Percentiles rank a stretch among this genome's conserved stretches.
These are phyloP conservation scores for Axilococcus clingmanii DNA, from an alignment of 139 green algal species.

Conservation along the genomic window DNA sequence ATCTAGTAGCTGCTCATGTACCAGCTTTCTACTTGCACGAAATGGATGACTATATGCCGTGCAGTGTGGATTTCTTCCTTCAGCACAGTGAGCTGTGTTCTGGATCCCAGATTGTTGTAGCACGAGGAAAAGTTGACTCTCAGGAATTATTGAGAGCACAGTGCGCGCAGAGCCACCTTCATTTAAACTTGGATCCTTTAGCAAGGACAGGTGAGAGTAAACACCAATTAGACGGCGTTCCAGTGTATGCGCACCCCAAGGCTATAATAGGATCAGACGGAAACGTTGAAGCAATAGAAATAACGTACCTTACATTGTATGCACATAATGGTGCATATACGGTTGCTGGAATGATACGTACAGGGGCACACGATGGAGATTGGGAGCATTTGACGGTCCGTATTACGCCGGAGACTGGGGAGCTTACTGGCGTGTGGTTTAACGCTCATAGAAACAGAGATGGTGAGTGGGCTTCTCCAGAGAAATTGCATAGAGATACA, in stretches of 20 bases:
- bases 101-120: background rate
- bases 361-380: conserved; percentile 40
- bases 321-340: conserved; percentile 35
- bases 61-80: conserved; percentile 29
- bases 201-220: conserved; percentile 12
- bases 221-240: conserved; percentile 22
- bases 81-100: conserved; percentile 11
- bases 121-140: too few relatives aligned
- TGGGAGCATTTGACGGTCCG: conserved; percentile 40
- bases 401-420: conserved; percentile 17
- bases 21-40: conserved; percentile 24
- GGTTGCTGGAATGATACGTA: conserved; percentile 10
- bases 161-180: too few relatives aligned
- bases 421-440: conserved; percentile 36
- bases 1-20: conserved; percentile 1
- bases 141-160: too few relatives aligned
- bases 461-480: conserved; percentile 30
- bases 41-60: conserved; percentile 25
- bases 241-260: conserved; percentile 34
- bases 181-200: conserved; percentile 11
- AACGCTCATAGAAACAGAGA: conserved; percentile 40
- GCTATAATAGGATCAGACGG: conserved; percentile 2
- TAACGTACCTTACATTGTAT: conserved; percentile 40
- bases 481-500: background rate
- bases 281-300: conserved; percentile 27